Base-by-base conservation (phyloP, 148 eudicot species). In the Fagopyrum esculentum region DNA sequence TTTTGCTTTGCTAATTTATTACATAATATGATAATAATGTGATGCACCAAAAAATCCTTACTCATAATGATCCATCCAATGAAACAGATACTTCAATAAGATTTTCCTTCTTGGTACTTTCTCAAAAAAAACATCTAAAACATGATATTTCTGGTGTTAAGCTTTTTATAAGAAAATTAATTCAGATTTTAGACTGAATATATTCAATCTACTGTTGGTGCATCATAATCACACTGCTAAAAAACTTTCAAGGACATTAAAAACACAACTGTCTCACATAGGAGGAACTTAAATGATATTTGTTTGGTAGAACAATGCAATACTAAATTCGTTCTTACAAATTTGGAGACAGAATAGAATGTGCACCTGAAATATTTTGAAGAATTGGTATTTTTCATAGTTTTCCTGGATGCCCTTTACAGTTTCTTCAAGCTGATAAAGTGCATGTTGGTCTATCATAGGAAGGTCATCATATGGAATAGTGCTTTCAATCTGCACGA, bases 371-470 rank as follows among this genome's bases (percentile, higher is more conserved):
- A 90, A 96, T 80, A 96, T 89, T 78, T 89, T 96, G 83, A 87
- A 96, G 81, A 96, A 96, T 68, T 96, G 99, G 76, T 92, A 96
- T 83, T 73, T 89, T 72, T 96, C 99, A 74, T 92, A 96, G 80
- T 87, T 82, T 52, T 92, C 97, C 70, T 81, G 82, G 19, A 92
- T 92, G 88, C 82, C 90, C 74, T 82, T 92, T 74, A 89, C 91
- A 78, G 89, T 91, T 84, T 75, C 87, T 84, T 89, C 94, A 73
- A 96, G 88, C 79, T 96, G 97, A 84, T 81, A 96, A n/a, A 96
- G 81, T 35, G 97, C 99, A 86, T 96, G 90, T 73, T 81, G 89
- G 76, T 96, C 99, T 76, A 96, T 89, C 92, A 77, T 80, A 1
- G 99, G 94, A 70, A 96, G 91, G 45, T 90, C 89, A 72, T 78